Evolutionary conservation across 495 filamentous ascomycete species (phyloP), one percentile per base, ranked within the genome.

Genomic region (Monascus purpureus): DNA sequence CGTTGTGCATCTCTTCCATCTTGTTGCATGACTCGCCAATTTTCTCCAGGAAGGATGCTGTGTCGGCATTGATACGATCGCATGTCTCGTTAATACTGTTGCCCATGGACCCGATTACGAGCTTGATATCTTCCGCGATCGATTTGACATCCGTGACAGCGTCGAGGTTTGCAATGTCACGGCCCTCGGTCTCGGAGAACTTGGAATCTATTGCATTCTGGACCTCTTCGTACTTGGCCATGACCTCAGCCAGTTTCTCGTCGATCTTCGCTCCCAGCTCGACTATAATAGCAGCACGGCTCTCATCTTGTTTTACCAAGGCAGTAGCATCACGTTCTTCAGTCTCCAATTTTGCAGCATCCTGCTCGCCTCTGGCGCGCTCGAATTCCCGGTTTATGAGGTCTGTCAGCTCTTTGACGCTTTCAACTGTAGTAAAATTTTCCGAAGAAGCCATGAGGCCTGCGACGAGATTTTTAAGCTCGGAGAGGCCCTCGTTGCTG

Each of bases 21-120:
- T 85, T 85, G 45, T 46, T 65, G 46, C 74, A 75, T 3, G 85
- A 75, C 6, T 81, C 74, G 28, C 83, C 81, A 31, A 95, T 74
- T 25, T 76, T 70, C 29, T 68, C 69, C 43, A 87, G 81, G 27
- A 93, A 80, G 0, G 77, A 79, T 59, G 83, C 83, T 4, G 82
- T 83, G 20, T 90, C 82, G 35, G 77, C 77, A 26, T 77, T 70
- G 63, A 87, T 76, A 38, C 83, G 83, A 49, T 93, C 83, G 24
- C 82, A 72, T 0, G 75, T 75, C 22, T 92, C 82, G n/a, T 74
- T 82, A 34, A 93, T 70, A 16, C 75, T 73, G n/a, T 72, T 67
- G 11, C 83, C 80, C 43, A 95, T 80, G 7, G 80, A 79, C 36
- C 93, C 84, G 39, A 92, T 76, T 4, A 87, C 72, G 2, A 80